Percentiles rank a stretch among this genome's conserved stretches.
These are phyloP conservation scores for Gyromitra esculenta DNA, from an alignment of 2,329 filamentous ascomycete species.

Conservation along the genomic window DNA sequence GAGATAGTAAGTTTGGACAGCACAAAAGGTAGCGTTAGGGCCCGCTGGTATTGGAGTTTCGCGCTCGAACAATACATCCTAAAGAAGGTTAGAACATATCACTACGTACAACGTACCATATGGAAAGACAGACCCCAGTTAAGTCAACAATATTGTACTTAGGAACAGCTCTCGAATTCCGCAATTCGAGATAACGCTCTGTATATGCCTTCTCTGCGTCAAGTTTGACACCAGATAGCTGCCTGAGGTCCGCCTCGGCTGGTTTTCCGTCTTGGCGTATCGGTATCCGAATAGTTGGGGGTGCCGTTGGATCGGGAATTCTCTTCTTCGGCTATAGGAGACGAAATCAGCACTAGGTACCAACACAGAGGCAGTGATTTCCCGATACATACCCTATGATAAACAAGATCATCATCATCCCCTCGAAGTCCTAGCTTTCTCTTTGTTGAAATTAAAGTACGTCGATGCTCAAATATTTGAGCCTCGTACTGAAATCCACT, in stretches of 20 bases:
- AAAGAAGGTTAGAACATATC: conserved; percentile 66
- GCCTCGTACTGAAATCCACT: conserved; percentile 79
- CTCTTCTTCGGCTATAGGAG: conserved; percentile 73
- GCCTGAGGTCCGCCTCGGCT: conserved; percentile 77
- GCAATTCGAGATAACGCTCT: conserved; percentile 86
- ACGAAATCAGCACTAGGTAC: conserved; percentile 54
- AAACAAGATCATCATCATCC: conserved; percentile 93
- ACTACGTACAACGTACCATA: conserved; percentile 68
- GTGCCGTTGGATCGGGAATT: conserved; percentile 69
- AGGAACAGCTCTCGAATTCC: conserved; percentile 92
- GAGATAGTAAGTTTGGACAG: conserved; percentile 55
- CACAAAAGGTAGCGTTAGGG: conserved; percentile 63
- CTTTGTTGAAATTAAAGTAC: conserved; percentile 86
- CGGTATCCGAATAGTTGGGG: conserved; percentile 70
- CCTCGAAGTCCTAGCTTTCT: conserved; percentile 86
- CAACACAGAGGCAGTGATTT: background rate
- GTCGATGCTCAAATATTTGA: conserved; percentile 82
- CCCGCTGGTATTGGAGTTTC: conserved; percentile 62
- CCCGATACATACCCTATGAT: conserved; percentile 77
- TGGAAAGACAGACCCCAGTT: conserved; percentile 81
- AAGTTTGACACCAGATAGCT: conserved; percentile 77
- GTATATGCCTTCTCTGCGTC: conserved; percentile 85
- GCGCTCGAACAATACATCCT: conserved; percentile 71
- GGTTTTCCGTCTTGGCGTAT: conserved; percentile 56
- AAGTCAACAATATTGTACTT: conserved; percentile 88